These are phyloP conservation scores for Podila epigama DNA, from an alignment of 192 early-diverging fungal species.

Conservation along the genomic window DNA sequence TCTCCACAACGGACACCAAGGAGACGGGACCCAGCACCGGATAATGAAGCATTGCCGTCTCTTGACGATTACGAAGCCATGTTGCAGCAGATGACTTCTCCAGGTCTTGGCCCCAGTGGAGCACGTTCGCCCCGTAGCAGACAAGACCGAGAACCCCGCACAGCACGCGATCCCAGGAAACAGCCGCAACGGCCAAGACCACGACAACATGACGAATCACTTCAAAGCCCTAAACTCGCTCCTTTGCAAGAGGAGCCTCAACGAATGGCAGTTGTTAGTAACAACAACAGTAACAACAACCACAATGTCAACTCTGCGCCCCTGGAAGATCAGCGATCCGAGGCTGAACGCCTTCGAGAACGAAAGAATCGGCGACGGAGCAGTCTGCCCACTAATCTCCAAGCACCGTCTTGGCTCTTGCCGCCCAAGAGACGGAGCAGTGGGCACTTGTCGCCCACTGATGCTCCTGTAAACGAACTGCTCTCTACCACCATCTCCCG, in stretches of 20 bases:
- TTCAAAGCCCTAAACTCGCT: too few species aligned
- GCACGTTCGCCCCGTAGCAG: not conserved
- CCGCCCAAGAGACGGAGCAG: conserved; percentile 18
- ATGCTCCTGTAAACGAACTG: not conserved
- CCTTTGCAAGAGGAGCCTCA: too few species aligned
- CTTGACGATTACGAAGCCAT: conserved; percentile 45
- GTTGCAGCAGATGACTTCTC: conserved; percentile 38
- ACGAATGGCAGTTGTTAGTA: too few species aligned
- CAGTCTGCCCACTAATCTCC: conserved; percentile 43
- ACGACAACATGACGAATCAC: not conserved
- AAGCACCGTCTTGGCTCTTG: conserved; percentile 14
- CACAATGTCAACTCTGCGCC: not conserved
- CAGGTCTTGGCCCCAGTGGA: conserved; percentile 13
- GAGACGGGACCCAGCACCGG: conserved; percentile 6
- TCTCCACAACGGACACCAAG: conserved; percentile 6
- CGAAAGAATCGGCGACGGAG: conserved; percentile 19
- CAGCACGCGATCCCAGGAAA: not conserved
- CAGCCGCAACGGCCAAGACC: not conserved
- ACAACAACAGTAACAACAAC: not conserved
- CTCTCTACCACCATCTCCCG: not conserved
- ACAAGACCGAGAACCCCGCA: not conserved
- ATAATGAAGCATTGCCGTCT: conserved; percentile 1
- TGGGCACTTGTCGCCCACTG: not conserved
- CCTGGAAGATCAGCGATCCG: not conserved
- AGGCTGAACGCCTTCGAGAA: conserved; percentile 9